phyloP scores from a whole-genome alignment of 2,329 filamentous ascomycete species.

The Allantophomopsis lycopodina region DNA sequence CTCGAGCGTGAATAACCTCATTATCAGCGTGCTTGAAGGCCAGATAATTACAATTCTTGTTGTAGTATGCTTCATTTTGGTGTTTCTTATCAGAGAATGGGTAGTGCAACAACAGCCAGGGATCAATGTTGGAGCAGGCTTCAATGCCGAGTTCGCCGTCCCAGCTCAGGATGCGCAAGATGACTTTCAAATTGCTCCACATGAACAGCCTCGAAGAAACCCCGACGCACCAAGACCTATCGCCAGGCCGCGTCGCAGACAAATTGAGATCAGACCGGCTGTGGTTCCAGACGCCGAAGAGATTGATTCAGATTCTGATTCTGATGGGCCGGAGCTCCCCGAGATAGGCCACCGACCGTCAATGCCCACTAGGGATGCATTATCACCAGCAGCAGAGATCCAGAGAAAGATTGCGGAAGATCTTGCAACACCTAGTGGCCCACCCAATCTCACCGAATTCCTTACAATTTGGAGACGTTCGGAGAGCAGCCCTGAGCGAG shows the following conservation, averaged over 20 bases:
- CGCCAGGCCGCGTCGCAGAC: conserved; percentile 10
- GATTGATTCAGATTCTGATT: background rate
- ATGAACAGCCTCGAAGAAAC: conserved; percentile 1
- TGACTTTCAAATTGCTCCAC: conserved; percentile 4
- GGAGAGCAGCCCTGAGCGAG: conserved; percentile 41
- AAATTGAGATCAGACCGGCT: conserved; percentile 2
- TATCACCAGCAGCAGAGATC: conserved; percentile 14
- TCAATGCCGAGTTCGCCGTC: conserved; percentile 38
- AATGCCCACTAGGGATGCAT: conserved; percentile 9
- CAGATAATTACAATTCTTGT: conserved; percentile 87
- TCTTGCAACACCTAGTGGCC: conserved; percentile 9
- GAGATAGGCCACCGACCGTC: background rate
- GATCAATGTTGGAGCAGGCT: conserved; percentile 59
- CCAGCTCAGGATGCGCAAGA: conserved; percentile 8
- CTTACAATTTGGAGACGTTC: conserved; percentile 44
- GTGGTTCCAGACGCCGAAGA: background rate
- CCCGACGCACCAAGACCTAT: conserved; percentile 6
- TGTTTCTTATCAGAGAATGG: conserved; percentile 94
- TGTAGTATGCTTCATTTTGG: conserved; percentile 88
- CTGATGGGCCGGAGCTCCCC: background rate
- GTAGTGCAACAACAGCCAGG: conserved; percentile 96
- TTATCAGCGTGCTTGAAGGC: conserved; percentile 79
- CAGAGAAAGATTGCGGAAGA: conserved; percentile 12
- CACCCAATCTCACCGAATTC: conserved; percentile 22
- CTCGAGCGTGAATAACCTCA: conserved; percentile 57